These are phyloP conservation scores for Gomphus bonarii DNA, from an alignment of 1,284 basidiomycete species.

Conservation along the genomic window DNA sequence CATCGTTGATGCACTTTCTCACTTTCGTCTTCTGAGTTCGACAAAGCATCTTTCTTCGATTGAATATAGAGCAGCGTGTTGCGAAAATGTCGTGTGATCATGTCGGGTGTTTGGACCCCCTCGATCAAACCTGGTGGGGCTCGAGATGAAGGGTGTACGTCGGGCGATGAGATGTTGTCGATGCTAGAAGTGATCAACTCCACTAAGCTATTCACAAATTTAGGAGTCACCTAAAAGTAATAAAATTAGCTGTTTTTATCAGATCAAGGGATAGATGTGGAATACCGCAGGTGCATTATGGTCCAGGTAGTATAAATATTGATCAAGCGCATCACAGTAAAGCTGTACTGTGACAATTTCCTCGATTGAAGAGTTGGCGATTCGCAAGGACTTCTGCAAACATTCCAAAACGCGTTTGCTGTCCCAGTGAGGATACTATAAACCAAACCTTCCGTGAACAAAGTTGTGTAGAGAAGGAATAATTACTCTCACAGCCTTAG, in stretches of 20 bases:
- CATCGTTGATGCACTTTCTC: conserved; percentile 48
- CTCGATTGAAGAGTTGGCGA: conserved; percentile 89
- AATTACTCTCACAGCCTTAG: conserved; percentile 45
- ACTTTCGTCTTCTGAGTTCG: conserved; percentile 27
- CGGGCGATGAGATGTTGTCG: conserved; percentile 74
- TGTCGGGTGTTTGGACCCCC: conserved; percentile 83
- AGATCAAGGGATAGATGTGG: conserved; percentile 12
- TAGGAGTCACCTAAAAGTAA: conserved; percentile 66
- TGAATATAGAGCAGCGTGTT: conserved; percentile 84
- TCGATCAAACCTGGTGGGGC: conserved; percentile 79
- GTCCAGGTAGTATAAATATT: conserved; percentile 90
- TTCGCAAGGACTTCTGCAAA: conserved; percentile 86
- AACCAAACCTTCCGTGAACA: conserved; percentile 9
- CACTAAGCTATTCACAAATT: conserved; percentile 89
- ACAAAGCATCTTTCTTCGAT: conserved; percentile 47
- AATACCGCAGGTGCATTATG: conserved; percentile 80
- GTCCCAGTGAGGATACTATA: conserved; percentile 78
- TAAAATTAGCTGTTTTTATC: conserved; percentile 9
- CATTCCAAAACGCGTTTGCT: conserved; percentile 94
- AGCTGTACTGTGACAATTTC: conserved; percentile 91
- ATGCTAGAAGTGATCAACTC: conserved; percentile 88
- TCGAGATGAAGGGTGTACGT: conserved; percentile 76
- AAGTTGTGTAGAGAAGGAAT: neutral
- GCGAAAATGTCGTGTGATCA: conserved; percentile 86
- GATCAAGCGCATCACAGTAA: conserved; percentile 89